phyloP scores from a whole-genome alignment of 805 yeast species.

The Wickerhamomyces strasburgensis region DNA sequence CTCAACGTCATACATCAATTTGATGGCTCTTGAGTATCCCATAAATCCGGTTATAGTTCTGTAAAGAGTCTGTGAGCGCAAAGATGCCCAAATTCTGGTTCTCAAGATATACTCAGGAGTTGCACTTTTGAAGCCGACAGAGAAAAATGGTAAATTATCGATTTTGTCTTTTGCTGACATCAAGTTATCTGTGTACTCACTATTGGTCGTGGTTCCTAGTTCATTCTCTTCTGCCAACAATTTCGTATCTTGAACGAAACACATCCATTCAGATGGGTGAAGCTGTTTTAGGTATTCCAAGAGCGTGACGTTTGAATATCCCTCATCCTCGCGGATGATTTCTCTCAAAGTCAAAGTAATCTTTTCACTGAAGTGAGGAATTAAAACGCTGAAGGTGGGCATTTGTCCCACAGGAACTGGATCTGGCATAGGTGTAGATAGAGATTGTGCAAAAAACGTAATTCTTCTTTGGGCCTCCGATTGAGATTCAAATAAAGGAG shows the following conservation, averaged over 20 bases:
- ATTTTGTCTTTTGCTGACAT: conserved; percentile 26
- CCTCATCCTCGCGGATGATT: conserved; percentile 67
- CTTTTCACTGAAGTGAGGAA: conserved; percentile 86
- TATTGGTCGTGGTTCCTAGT: conserved; percentile 9
- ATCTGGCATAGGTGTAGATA: conserved; percentile 80
- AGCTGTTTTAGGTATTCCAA: conserved; percentile 65
- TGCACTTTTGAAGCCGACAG: conserved; percentile 60
- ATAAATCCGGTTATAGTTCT: conserved; percentile 71
- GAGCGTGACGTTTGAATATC: conserved; percentile 54
- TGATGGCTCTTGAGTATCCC: conserved; percentile 66
- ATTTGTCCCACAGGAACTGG: conserved; percentile 59
- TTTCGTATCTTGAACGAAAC: conserved; percentile 64
- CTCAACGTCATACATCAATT: conserved; percentile 57
- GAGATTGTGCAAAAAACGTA: conserved; percentile 85
- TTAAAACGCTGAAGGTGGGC: conserved; percentile 79
- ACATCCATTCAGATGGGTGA: conserved; percentile 64
- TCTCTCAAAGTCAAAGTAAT: conserved; percentile 72
- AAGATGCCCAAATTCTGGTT: conserved; percentile 74
- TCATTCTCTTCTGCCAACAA: conserved; percentile 47
- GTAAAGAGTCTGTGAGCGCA: conserved; percentile 68
- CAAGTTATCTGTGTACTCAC: conserved; percentile 1
- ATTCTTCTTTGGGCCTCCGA: conserved; percentile 81
- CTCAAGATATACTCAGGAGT: conserved; percentile 54
- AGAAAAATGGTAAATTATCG: conserved; percentile 52
- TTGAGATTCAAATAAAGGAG: conserved; percentile 51